Evolutionary conservation across 306 rosid genomes (phyloP).

Genomic region (Lathyrus aphaca): DNA sequence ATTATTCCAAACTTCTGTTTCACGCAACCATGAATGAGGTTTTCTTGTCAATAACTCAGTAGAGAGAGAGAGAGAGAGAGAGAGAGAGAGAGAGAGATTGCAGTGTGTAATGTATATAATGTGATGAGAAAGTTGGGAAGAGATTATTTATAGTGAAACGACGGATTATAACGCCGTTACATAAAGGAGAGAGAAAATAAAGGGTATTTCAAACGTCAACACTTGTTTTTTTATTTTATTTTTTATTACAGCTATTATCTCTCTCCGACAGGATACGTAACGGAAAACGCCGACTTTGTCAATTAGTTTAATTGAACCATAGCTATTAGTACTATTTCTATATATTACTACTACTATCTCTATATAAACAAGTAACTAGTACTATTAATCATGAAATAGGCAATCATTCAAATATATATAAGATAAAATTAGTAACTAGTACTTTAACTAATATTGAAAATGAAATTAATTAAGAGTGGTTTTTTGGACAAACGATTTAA

Average conservation of each 20-base stretch:
- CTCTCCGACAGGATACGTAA: slow-evolving; percentile 49
- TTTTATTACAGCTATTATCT: neutral
- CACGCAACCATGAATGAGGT: slow-evolving; percentile 62
- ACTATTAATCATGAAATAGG: no score
- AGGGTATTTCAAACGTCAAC: slow-evolving; percentile 52
- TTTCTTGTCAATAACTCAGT: neutral
- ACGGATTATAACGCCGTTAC: slow-evolving; percentile 80
- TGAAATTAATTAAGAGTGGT: no score
- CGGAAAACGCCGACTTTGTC: slow-evolving; percentile 55
- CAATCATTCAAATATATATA: no score
- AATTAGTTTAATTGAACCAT: no score
- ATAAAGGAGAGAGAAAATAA: neutral
- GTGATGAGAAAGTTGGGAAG: slow-evolving; percentile 7
- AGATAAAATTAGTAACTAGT: no score
- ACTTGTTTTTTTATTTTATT: neutral
- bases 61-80: slow-evolving; percentile 28
- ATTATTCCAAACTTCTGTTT: slow-evolving; percentile 78
- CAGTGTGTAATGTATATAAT: neutral
- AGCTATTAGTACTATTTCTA: no score
- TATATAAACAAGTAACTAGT: no score
- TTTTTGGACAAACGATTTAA: no score
- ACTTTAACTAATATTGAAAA: no score
- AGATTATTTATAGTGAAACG: slow-evolving; percentile 64
- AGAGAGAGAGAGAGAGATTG: slow-evolving; percentile 23
- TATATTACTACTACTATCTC: no score